phyloP scores from a whole-genome alignment of 2,329 filamentous ascomycete genomes.

The Neoascochyta sp. region DNA sequence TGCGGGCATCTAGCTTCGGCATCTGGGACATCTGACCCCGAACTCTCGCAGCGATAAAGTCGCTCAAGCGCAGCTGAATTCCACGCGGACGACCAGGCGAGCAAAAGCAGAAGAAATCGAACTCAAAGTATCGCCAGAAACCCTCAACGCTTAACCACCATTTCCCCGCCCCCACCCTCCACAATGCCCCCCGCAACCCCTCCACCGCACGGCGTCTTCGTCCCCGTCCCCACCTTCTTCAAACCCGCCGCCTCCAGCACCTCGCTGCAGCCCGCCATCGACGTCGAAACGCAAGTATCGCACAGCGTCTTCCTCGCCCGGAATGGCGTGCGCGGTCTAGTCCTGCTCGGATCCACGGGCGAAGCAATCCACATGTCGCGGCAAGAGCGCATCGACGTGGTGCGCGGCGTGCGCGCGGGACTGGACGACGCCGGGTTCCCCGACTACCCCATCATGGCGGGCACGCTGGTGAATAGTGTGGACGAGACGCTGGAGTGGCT shows the following conservation, averaged over 20 bases:
- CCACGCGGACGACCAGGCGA: no score
- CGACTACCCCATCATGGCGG: conserved; percentile 60
- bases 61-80: no score
- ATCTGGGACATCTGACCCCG: conserved; percentile 22
- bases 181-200: no score
- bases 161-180: no score
- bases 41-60: conserved; percentile 15
- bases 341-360: conserved; percentile 62
- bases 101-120: no score
- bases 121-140: no score
- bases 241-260: conserved; percentile 47
- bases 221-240: conserved; percentile 61
- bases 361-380: conserved; percentile 60
- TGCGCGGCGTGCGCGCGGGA: conserved; percentile 54
- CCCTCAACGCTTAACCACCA: conserved; percentile 2
- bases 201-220: conserved; percentile 39
- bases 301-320: conserved; percentile 60
- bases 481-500: conserved; percentile 60
- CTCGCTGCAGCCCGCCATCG: conserved; percentile 50
- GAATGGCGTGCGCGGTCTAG: conserved; percentile 58
- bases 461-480: conserved; percentile 59
- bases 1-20: conserved; percentile 24
- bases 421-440: conserved; percentile 55
- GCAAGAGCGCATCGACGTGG: conserved; percentile 54
- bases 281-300: conserved; percentile 55